These are phyloP conservation scores for Ceratocystis papillata DNA, from an alignment of 2,329 filamentous ascomycete genomes.

Conservation along the genomic window DNA sequence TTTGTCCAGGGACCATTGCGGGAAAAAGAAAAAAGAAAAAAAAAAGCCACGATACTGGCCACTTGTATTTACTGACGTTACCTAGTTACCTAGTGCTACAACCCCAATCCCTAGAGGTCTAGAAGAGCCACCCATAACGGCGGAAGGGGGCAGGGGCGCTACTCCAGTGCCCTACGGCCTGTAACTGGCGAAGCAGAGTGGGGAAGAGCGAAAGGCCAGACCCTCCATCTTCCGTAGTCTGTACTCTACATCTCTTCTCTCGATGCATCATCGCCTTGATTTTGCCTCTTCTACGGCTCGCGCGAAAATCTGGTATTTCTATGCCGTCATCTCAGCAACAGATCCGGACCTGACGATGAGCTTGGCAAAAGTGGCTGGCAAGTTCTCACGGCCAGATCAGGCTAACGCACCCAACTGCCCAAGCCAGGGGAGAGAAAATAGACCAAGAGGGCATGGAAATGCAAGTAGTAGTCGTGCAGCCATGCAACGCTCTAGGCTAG, in stretches of 20 bases:
- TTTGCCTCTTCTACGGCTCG: constrained; percentile 11
- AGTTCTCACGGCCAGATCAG: too few relatives aligned
- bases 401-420: too few relatives aligned
- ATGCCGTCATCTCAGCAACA: constrained; percentile 12
- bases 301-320: constrained; percentile 1
- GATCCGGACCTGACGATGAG: constrained; percentile 10
- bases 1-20: background rate
- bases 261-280: background rate
- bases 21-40: background rate
- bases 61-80: background rate
- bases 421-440: background rate
- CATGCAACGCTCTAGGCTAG: too few relatives aligned
- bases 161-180: background rate
- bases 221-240: background rate
- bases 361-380: background rate
- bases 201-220: background rate
- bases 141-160: background rate
- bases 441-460: background rate
- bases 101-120: background rate
- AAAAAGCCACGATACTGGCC: background rate
- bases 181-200: background rate
- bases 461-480: too few relatives aligned
- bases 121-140: background rate
- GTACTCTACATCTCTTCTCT: background rate
- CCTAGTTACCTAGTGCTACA: background rate